These are phyloP conservation scores for Pterocarpus macrocarpus DNA, from an alignment of 306 rosid genomes.

Conservation along the genomic window DNA sequence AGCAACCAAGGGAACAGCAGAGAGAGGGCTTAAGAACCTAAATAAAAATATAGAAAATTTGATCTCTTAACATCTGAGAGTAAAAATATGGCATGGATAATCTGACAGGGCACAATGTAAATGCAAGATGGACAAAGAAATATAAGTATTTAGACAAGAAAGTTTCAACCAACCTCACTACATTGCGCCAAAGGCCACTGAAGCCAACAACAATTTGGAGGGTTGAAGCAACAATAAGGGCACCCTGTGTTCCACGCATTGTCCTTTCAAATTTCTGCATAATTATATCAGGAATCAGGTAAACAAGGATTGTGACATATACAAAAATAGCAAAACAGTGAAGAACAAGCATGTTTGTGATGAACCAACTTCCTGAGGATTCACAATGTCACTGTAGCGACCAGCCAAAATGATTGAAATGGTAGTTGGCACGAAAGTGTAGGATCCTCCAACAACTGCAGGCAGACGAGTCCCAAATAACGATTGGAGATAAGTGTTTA, in stretches of 20 bases:
- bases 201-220: slow-evolving; percentile 96
- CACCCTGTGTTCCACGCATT: slow-evolving; percentile 96
- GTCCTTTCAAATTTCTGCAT: slow-evolving; percentile 87
- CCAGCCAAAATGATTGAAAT: slow-evolving; percentile 90
- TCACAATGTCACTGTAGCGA: slow-evolving; percentile 72
- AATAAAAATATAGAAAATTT: slow-evolving; percentile 44
- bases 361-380: slow-evolving; percentile 76
- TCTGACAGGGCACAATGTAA: slow-evolving; percentile 9
- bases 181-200: slow-evolving; percentile 97
- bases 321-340: not conserved
- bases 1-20: slow-evolving; percentile 91
- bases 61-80: slow-evolving; percentile 6
- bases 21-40: slow-evolving; percentile 90
- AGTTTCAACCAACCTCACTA: slow-evolving; percentile 68
- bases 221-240: slow-evolving; percentile 87
- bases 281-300: slow-evolving; percentile 33
- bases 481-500: slow-evolving; percentile 82
- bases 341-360: slow-evolving; percentile 24
- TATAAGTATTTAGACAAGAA: slow-evolving; percentile 3
- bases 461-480: slow-evolving; percentile 94
- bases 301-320: slow-evolving; percentile 20
- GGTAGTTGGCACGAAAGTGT: slow-evolving; percentile 89
- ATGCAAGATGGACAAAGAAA: not conserved
- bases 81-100: not conserved
- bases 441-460: slow-evolving; percentile 89